Percentiles rank a stretch among this genome's conserved stretches.
phyloP scores from a whole-genome alignment of 441 rosid genomes.

The Adansonia rubrostipa region DNA sequence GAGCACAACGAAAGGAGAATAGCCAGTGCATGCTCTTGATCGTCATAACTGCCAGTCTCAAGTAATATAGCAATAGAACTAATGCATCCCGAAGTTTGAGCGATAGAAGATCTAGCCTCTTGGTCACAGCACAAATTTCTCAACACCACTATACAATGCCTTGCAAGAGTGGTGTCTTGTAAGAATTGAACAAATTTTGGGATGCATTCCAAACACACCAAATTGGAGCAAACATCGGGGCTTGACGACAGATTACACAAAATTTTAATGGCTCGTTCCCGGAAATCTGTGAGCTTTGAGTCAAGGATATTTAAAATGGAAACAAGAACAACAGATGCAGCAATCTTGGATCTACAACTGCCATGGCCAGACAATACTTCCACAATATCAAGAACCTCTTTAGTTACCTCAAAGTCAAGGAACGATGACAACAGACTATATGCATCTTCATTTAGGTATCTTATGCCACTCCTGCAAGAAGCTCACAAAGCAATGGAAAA shows the following conservation, averaged over 20 bases:
- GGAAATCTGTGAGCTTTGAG: constrained; percentile 44
- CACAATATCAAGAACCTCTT: constrained; percentile 56
- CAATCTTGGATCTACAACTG: constrained; percentile 46
- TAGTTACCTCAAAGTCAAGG: constrained; percentile 56
- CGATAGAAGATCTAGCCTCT: constrained; percentile 60
- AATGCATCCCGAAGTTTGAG: constrained; percentile 65
- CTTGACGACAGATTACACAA: constrained; percentile 59
- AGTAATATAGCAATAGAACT: constrained; percentile 61
- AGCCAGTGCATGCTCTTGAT: constrained; percentile 69
- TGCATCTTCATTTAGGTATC: constrained; percentile 47
- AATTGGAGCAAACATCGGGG: constrained; percentile 45
- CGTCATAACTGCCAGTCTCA: constrained; percentile 55
- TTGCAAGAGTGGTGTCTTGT: constrained; percentile 46
- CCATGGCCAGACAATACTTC: constrained; percentile 55
- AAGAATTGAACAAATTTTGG: constrained; percentile 62
- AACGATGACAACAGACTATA: constrained; percentile 50
- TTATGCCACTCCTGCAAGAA: constrained; percentile 52
- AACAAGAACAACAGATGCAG: constrained; percentile 58
- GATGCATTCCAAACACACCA: constrained; percentile 55
- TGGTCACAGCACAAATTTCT: constrained; percentile 57
- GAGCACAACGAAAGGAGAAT: constrained; percentile 73
- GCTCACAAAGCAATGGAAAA: constrained; percentile 22
- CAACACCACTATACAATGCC: constrained; percentile 49
- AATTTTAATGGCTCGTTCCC: constrained; percentile 58
- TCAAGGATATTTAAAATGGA: constrained; percentile 52